Percentiles rank a stretch among this genome's conserved stretches.
phyloP scores from a whole-genome alignment of 2,329 filamentous ascomycete genomes.

The Sclerotinia subarctica region DNA sequence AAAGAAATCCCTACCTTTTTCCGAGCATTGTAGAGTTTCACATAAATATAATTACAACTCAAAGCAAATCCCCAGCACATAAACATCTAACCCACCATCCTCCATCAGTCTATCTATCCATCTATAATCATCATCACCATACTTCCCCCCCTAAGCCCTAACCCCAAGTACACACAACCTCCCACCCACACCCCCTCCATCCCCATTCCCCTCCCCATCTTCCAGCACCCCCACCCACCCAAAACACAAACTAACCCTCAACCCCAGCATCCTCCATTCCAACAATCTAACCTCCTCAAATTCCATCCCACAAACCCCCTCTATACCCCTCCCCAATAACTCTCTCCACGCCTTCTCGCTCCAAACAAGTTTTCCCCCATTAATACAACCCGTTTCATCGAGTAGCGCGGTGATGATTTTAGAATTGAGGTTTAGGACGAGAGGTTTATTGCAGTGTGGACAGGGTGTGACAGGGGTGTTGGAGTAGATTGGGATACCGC shows the following conservation, averaged over 20 bases:
- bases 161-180: conserved; percentile 14
- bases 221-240: conserved; percentile 44
- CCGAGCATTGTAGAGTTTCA: too few species aligned
- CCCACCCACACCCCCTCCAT: not conserved
- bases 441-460: conserved; percentile 40
- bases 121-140: not conserved
- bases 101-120: not conserved
- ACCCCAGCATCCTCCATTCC: conserved; percentile 50
- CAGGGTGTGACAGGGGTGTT: conserved; percentile 44
- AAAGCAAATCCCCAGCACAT: too few species aligned
- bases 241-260: conserved; percentile 53
- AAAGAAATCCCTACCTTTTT: too few species aligned
- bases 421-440: conserved; percentile 42
- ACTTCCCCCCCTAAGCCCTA: not conserved
- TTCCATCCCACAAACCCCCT: conserved; percentile 42
- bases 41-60: too few species aligned
- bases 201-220: not conserved
- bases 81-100: too few species aligned
- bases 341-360: conserved; percentile 51
- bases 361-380: conserved; percentile 52
- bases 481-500: conserved; percentile 52
- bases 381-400: conserved; percentile 56
- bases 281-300: conserved; percentile 46
- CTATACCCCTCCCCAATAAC: conserved; percentile 45
- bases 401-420: conserved; percentile 42